These are phyloP conservation scores for Fusarium beomiforme DNA, from an alignment of 2,329 filamentous ascomycete species.

Conservation along the genomic window DNA sequence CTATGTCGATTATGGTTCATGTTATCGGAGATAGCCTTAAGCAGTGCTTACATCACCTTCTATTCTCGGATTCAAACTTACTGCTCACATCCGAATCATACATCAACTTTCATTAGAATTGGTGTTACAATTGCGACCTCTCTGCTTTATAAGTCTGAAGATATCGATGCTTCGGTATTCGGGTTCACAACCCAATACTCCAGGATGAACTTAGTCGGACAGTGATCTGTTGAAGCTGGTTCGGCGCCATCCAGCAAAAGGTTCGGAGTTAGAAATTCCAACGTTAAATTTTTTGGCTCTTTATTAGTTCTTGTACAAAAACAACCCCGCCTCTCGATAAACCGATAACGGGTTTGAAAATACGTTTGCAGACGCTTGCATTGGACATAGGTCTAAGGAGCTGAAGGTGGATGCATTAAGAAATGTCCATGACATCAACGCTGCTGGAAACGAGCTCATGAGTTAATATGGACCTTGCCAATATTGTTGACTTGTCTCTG, in stretches of 20 bases:
- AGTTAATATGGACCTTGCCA: not conserved
- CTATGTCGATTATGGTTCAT: not conserved
- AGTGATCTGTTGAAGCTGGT: slow-evolving; percentile 9
- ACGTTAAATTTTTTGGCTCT: no score
- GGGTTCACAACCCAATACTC: not conserved
- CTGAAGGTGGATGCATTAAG: slow-evolving; percentile 14
- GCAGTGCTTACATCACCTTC: slow-evolving; percentile 31
- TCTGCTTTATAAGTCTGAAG: slow-evolving; percentile 2
- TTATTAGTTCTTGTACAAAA: slow-evolving; percentile 1
- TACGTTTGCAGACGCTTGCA: slow-evolving; percentile 16
- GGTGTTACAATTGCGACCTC: slow-evolving; percentile 2
- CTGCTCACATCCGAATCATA: not conserved
- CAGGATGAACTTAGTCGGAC: not conserved
- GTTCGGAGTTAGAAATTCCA: no score
- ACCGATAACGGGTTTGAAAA: slow-evolving; percentile 20
- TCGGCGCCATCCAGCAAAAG: slow-evolving; percentile 24
- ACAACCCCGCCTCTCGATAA: slow-evolving; percentile 24
- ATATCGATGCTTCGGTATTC: slow-evolving; percentile 12
- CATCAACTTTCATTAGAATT: slow-evolving; percentile 1
- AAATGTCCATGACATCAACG: slow-evolving; percentile 24
- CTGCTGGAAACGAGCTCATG: slow-evolving; percentile 2
- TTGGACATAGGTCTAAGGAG: slow-evolving; percentile 16
- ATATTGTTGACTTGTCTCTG: not conserved
- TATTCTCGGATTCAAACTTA: slow-evolving; percentile 8
- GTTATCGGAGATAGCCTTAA: not conserved